Percentiles rank a stretch among this genome's conserved stretches.
Evolutionary conservation across 768 basidiomycete genomes (phyloP).

Genomic region (Podaxis sp.): DNA sequence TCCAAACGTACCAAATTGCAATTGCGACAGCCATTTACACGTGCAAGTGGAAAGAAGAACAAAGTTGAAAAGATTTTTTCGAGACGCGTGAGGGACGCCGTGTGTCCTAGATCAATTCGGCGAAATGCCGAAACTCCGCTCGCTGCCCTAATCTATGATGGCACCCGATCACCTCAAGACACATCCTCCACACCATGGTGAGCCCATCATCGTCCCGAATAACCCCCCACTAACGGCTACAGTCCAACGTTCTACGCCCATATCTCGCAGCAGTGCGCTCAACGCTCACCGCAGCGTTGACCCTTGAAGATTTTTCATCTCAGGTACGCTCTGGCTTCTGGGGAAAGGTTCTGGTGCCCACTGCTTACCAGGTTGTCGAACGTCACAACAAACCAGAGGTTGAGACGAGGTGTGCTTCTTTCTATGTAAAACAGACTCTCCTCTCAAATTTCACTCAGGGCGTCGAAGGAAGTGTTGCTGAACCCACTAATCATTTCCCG

Average conservation of each 20-base stretch:
- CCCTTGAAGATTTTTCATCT: constrained; percentile 96
- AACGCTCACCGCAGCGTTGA: constrained; percentile 95
- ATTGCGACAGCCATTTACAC: constrained; percentile 55
- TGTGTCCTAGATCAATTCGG: constrained; percentile 9
- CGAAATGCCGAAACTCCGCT: constrained; percentile 51
- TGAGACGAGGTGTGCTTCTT: constrained; percentile 67
- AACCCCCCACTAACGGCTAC: constrained; percentile 12
- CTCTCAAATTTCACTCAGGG: constrained; percentile 41
- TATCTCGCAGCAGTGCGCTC: constrained; percentile 96
- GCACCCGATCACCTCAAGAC: constrained; percentile 6
- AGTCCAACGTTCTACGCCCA: constrained; percentile 95
- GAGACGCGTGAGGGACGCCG: background rate
- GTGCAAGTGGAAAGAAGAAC: constrained; percentile 13
- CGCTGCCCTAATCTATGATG: constrained; percentile 27
- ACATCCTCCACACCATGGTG: constrained; percentile 43
- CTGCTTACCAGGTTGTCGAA: constrained; percentile 75
- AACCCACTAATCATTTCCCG: constrained; percentile 94
- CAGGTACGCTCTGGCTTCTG: constrained; percentile 57
- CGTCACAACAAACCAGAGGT: constrained; percentile 97
- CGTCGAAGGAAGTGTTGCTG: constrained; percentile 91
- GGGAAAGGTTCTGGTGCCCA: constrained; percentile 20
- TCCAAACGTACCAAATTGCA: constrained; percentile 60
- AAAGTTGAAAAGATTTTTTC: constrained; percentile 20
- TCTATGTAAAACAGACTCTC: background rate
- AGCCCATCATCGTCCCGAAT: constrained; percentile 24